Percentiles rank a stretch among this genome's conserved stretches.
Conservation (phyloP, 192 early-diverging fungal genomes). For the Phlyctochytrium arcticum region DNA sequence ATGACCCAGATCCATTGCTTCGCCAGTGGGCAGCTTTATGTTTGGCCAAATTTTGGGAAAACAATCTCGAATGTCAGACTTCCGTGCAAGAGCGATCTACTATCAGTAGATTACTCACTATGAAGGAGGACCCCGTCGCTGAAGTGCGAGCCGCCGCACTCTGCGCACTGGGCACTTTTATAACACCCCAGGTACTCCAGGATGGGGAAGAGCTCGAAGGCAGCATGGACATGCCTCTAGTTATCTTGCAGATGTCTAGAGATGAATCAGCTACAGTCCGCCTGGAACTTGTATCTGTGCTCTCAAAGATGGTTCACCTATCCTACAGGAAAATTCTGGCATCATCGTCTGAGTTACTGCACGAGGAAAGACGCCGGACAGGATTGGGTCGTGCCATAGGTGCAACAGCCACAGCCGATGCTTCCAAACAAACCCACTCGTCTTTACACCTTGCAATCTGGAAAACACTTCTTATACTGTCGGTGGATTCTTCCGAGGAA, state of each 20-base stretch:
- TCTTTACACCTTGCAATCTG: conserved; percentile 66
- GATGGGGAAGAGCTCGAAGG: conserved; percentile 35
- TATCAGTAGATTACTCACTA: conserved; percentile 54
- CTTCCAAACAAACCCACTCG: conserved; percentile 26
- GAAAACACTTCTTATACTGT: conserved; percentile 79
- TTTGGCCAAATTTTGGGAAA: conserved; percentile 80
- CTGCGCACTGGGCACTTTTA: conserved; percentile 75
- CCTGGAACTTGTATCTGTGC: conserved; percentile 73
- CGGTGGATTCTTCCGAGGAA: conserved; percentile 55
- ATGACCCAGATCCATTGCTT: conserved; percentile 67
- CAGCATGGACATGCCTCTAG: conserved; percentile 70
- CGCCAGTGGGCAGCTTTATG: conserved; percentile 89
- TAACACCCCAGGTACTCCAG: conserved; percentile 40
- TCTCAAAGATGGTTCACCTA: conserved; percentile 72
- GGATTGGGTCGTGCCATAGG: too few relatives aligned
- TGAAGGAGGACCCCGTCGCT: conserved; percentile 66
- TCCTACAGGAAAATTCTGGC: conserved; percentile 59
- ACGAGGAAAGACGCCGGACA: conserved; percentile 49
- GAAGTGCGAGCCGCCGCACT: conserved; percentile 82
- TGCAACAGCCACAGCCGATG: conserved; percentile 4
- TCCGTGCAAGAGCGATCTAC: conserved; percentile 55
- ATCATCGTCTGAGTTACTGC: conserved; percentile 55
- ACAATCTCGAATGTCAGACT: conserved; percentile 66
- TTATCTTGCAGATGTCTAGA: conserved; percentile 56
- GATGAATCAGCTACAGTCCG: conserved; percentile 91